Evolutionary conservation across 176 grass and related monocot species (phyloP), one percentile per base, ranked within the genome.

Genomic region (Carex littledalei): DNA sequence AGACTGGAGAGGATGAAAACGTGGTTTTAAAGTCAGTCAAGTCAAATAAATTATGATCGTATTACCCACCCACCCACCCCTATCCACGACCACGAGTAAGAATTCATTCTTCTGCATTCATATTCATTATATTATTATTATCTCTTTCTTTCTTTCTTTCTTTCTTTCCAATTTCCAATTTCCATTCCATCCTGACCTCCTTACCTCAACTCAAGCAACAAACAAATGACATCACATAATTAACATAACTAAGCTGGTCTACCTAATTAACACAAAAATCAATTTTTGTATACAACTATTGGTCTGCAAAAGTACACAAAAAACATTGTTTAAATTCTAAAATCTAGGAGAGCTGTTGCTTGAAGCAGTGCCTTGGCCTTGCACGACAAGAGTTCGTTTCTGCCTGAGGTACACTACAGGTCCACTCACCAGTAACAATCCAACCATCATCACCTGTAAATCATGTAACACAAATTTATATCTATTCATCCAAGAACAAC

Each of bases 381-480:
- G 92, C 86, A 93, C 91, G 18, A 82, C 0, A 63, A 45, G 55
- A 21, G 84, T 72, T 22, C 76, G 87, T 5, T 80, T 88, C 87
- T 93, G 91, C 63, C 92, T 81, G 35, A 89, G 85, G 72, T 98
- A 93, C 55, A 98, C 89, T 18, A 98, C 84, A 31, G 95, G 86
- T 14, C 95, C 92, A 24, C 91, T 98, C 78, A 94, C 79, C 63
- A 98, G 52, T 84, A 98, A 71, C 88, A 98, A 91, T 13, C 91
- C 91, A 22, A 86, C 73, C 89, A 94, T 98, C 13, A 98, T 26
- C 31, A 98, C 91, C 95, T 98, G 81, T 45, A 45, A 45, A 85
- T 95, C 37, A 39, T 39, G 37, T 39, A 39, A 39, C 37, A 39
- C 37, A 39, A 39, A 39, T 39, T 39, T 39, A 39, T 39, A 39